Evolutionary conservation across 805 yeast genomes (phyloP), one percentile per base, ranked within the genome.

Genomic region (Candida namnaoensis): DNA sequence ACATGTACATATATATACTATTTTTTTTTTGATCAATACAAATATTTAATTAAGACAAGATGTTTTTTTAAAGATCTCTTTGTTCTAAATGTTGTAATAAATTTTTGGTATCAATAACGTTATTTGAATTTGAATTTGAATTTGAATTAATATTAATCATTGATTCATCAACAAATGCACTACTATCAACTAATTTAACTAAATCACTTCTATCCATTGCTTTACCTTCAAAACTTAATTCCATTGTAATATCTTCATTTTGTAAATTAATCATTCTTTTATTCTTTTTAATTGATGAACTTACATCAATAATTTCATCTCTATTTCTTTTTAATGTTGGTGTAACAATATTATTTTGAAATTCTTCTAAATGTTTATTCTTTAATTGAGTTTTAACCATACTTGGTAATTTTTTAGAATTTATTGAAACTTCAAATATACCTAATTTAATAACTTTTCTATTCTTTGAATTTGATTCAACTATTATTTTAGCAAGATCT

Each of bases 141-240:
- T 49, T 49, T 13, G 44, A 7, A 40, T 5, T n/a, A 41, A 40
- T 2, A 19, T 19, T 19, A 48, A 28, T 32, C 19, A 38, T 32
- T 30, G 34, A 14, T n/a, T 60, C 64, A 41, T 61, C 68, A n/a
- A 58, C 58, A 38, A 57, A 47, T 2, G 62, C 57, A 38, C 61
- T 57, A 38, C 61, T 59, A 42, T 68, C 71, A 5, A 67, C 69
- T 49, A 68, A 53, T 37, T 64, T 60, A 35, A 66, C 64, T 12
- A 66, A 48, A 49, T 68, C 73, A 43, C 64, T 64, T 41, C 60
- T 61, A 49, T 66, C 68, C 60, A 68, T 54, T 2, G 72, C 73
- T 44, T 68, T 68, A 9, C 73, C 73, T 47, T 68, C 73, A 44
- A 68, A 68, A 51, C 71, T 65, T 40, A 68, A 44, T 24, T 68